Evolutionary conservation across 2,329 filamentous ascomycete species (phyloP).

Genomic region (Colletotrichum sidae): DNA sequence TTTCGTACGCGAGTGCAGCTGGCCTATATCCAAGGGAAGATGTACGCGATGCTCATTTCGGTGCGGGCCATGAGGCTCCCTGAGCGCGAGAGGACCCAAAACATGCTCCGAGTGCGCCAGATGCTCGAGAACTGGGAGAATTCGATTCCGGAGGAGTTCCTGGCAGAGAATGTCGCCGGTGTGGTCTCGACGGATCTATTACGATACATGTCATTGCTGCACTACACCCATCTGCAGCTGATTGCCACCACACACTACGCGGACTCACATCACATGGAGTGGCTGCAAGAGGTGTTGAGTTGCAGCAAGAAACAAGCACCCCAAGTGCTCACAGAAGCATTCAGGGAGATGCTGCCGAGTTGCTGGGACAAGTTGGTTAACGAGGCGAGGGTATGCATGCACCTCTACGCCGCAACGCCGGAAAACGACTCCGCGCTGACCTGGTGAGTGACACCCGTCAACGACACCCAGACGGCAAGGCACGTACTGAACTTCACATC

Average conservation of each 20-base stretch:
- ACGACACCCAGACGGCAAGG: background rate
- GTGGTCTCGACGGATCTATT: slow-evolving; percentile 12
- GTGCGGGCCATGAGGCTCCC: slow-evolving; percentile 18
- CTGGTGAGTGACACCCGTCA: slow-evolving; percentile 8
- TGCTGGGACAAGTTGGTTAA: slow-evolving; percentile 31
- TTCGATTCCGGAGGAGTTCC: slow-evolving; percentile 16
- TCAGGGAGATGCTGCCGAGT: background rate
- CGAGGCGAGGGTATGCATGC: slow-evolving; percentile 27
- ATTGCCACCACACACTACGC: slow-evolving; percentile 21
- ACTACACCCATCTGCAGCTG: slow-evolving; percentile 30
- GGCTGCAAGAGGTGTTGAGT: slow-evolving; percentile 17
- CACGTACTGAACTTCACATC: background rate
- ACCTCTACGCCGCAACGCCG: slow-evolving; percentile 21
- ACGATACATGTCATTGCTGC: slow-evolving; percentile 22
- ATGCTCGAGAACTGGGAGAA: slow-evolving; percentile 33
- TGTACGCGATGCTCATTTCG: slow-evolving; percentile 29
- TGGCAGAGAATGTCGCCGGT: slow-evolving; percentile 1
- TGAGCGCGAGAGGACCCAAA: slow-evolving; percentile 1
- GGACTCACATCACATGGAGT: slow-evolving; percentile 29
- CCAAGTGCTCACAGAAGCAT: background rate
- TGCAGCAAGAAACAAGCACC: slow-evolving; percentile 1
- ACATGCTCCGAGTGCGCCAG: slow-evolving; percentile 5
- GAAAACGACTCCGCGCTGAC: slow-evolving; percentile 28
- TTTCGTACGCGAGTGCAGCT: slow-evolving; percentile 31
- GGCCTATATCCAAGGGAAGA: slow-evolving; percentile 35